Evolutionary conservation across 2,329 filamentous ascomycete species (phyloP).

Genomic region (Onygena corvina): DNA sequence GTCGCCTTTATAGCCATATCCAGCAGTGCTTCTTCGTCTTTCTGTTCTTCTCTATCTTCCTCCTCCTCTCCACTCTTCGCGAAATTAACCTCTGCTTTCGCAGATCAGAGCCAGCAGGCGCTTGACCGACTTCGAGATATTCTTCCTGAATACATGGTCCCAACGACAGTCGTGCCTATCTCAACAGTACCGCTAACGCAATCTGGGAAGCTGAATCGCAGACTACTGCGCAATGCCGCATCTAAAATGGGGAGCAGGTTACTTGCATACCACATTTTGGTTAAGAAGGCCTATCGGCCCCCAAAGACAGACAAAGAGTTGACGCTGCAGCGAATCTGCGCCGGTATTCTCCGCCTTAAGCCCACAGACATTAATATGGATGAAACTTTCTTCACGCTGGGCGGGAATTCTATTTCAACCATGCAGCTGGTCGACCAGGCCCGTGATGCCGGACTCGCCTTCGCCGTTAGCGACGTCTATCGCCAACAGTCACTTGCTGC

Average conservation of each 20-base stretch:
- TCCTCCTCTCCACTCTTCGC: neutral
- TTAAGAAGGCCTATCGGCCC: neutral
- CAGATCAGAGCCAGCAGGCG: neutral
- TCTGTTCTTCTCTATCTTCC: too few relatives aligned
- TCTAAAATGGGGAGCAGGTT: neutral
- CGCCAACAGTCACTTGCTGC: too few relatives aligned
- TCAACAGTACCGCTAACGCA: constrained; percentile 17
- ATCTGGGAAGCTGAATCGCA: constrained; percentile 21
- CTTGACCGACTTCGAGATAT: constrained; percentile 12
- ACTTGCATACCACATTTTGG: neutral
- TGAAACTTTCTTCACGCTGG: constrained; percentile 8
- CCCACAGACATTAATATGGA: constrained; percentile 20
- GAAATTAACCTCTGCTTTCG: neutral
- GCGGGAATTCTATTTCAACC: constrained; percentile 11
- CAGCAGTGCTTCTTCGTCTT: too few relatives aligned
- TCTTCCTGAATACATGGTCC: constrained; percentile 21
- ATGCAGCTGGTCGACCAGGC: too few relatives aligned
- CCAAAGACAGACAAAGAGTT: neutral
- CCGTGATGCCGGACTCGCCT: too few relatives aligned
- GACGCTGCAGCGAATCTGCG: neutral
- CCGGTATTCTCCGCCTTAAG: constrained; percentile 28
- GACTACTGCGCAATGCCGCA: constrained; percentile 16
- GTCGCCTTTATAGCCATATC: neutral
- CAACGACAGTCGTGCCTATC: constrained; percentile 16
- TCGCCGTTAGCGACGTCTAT: too few relatives aligned